phyloP scores from a whole-genome alignment of 2,329 filamentous ascomycete genomes.

The Fragosphaeria purpurea region DNA sequence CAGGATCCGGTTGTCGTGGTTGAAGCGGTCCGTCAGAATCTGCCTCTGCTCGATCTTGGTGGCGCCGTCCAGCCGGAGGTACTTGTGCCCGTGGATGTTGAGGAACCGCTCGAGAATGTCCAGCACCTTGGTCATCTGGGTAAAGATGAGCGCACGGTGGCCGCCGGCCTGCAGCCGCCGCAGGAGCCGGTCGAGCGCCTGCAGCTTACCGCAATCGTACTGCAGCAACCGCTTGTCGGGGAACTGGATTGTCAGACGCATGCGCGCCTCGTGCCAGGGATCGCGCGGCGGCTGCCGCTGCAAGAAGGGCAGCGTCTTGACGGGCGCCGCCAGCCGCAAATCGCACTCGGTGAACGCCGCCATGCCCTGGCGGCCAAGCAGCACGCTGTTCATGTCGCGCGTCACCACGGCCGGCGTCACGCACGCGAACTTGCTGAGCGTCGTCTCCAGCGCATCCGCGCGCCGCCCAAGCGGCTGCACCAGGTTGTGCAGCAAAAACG shows the following conservation, averaged over 20 bases:
- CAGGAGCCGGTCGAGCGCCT: slow-evolving; percentile 76
- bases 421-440: slow-evolving; percentile 81
- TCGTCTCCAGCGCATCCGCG: slow-evolving; percentile 60
- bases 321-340: slow-evolving; percentile 46
- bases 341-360: slow-evolving; percentile 47
- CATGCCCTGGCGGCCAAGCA: slow-evolving; percentile 52
- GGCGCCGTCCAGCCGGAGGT: slow-evolving; percentile 89
- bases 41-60: slow-evolving; percentile 95
- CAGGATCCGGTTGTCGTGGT: slow-evolving; percentile 82
- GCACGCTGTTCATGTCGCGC: slow-evolving; percentile 59
- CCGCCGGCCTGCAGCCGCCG: slow-evolving; percentile 80
- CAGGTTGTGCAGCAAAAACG: slow-evolving; percentile 52
- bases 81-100: slow-evolving; percentile 95
- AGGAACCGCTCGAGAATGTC: slow-evolving; percentile 97
- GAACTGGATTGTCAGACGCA: slow-evolving; percentile 90
- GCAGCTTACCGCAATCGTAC: slow-evolving; percentile 95
- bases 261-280: slow-evolving; percentile 87
- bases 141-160: slow-evolving; percentile 94
- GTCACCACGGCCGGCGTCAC: slow-evolving; percentile 84
- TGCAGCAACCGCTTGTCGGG: slow-evolving; percentile 93
- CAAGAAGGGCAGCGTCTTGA: slow-evolving; percentile 45
- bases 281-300: slow-evolving; percentile 52
- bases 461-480: slow-evolving; percentile 67
- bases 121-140: slow-evolving; percentile 97
- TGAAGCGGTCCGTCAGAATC: slow-evolving; percentile 93